Evolutionary conservation across 2,329 filamentous ascomycete genomes (phyloP).

Genomic region (Colletotrichum musae): DNA sequence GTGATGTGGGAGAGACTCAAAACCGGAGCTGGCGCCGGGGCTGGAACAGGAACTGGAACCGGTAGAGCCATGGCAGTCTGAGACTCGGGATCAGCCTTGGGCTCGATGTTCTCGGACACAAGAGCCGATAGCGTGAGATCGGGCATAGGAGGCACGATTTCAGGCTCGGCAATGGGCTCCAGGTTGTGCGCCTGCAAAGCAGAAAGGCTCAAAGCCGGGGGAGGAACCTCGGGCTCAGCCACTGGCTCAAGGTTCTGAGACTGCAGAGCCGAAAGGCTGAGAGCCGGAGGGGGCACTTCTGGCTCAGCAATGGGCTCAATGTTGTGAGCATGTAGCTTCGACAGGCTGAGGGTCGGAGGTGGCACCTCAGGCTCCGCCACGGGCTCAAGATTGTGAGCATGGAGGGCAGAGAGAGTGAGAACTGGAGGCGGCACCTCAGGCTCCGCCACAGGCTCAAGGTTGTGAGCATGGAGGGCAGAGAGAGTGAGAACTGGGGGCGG

Average conservation of each 20-base stretch:
- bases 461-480: slow-evolving; percentile 38
- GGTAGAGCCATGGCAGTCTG: slow-evolving; percentile 41
- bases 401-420: slow-evolving; percentile 49
- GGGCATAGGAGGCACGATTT: slow-evolving; percentile 46
- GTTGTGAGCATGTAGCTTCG: slow-evolving; percentile 45
- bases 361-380: slow-evolving; percentile 44
- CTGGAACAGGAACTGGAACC: slow-evolving; percentile 39
- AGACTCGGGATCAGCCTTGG: slow-evolving; percentile 48
- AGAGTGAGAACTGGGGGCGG: slow-evolving; percentile 39
- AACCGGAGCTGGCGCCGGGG: slow-evolving; percentile 34
- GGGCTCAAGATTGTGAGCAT: slow-evolving; percentile 49
- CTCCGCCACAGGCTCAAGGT: slow-evolving; percentile 42
- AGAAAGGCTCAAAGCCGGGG: slow-evolving; percentile 40
- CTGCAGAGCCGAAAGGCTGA: slow-evolving; percentile 54
- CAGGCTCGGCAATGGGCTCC: slow-evolving; percentile 50
- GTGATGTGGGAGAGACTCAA: slow-evolving; percentile 52
- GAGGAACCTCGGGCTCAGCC: slow-evolving; percentile 41
- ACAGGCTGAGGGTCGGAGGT: slow-evolving; percentile 44
- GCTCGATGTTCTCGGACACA: slow-evolving; percentile 51
- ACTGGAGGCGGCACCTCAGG: slow-evolving; percentile 46
- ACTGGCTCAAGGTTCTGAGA: slow-evolving; percentile 47
- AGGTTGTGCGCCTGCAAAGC: slow-evolving; percentile 45
- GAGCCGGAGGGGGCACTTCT: slow-evolving; percentile 42
- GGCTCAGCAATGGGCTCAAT: slow-evolving; percentile 47
- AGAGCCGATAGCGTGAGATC: slow-evolving; percentile 50